These are phyloP conservation scores for Amaranthus cruentus DNA, from an alignment of 148 eudicot genomes.

Conservation along the genomic window DNA sequence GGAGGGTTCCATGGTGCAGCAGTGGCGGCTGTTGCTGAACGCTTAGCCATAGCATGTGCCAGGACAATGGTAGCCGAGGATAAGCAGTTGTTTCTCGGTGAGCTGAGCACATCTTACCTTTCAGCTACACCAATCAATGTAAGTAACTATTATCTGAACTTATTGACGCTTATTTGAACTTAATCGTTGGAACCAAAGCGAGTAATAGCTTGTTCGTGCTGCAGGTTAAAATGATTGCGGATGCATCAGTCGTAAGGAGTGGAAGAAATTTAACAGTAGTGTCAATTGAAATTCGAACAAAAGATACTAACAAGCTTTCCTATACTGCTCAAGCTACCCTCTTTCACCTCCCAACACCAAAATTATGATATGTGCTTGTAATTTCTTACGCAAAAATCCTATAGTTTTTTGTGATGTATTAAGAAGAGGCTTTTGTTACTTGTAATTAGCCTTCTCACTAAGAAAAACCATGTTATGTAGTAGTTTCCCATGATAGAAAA, in stretches of 20 bases:
- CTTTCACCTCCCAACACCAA: slow-evolving; percentile 17
- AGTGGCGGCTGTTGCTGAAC: slow-evolving; percentile 61
- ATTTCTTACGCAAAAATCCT: neutral
- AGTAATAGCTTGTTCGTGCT: neutral
- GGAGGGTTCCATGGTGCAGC: slow-evolving; percentile 77
- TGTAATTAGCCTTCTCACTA: too few relatives aligned
- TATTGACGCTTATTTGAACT: neutral
- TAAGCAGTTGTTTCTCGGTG: slow-evolving; percentile 64
- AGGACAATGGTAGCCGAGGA: slow-evolving; percentile 69
- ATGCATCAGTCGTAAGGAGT: slow-evolving; percentile 49
- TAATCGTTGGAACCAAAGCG: neutral
- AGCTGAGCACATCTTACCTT: slow-evolving; percentile 55
- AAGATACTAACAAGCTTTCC: slow-evolving; percentile 34
- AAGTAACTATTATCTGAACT: slow-evolving; percentile 10
- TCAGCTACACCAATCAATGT: slow-evolving; percentile 65
- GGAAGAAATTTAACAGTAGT: slow-evolving; percentile 65
- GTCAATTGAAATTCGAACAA: slow-evolving; percentile 42
- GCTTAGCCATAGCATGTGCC: slow-evolving; percentile 69
- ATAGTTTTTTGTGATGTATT: neutral
- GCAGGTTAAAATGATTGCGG: slow-evolving; percentile 53
- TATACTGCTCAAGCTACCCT: slow-evolving; percentile 53
- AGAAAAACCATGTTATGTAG: too few relatives aligned
- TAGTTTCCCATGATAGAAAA: too few relatives aligned
- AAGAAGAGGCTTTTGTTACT: too few relatives aligned
- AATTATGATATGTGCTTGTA: neutral